These are phyloP conservation scores for Colletotrichum cuscutae DNA, from an alignment of 2,329 filamentous ascomycete species.

Conservation along the genomic window DNA sequence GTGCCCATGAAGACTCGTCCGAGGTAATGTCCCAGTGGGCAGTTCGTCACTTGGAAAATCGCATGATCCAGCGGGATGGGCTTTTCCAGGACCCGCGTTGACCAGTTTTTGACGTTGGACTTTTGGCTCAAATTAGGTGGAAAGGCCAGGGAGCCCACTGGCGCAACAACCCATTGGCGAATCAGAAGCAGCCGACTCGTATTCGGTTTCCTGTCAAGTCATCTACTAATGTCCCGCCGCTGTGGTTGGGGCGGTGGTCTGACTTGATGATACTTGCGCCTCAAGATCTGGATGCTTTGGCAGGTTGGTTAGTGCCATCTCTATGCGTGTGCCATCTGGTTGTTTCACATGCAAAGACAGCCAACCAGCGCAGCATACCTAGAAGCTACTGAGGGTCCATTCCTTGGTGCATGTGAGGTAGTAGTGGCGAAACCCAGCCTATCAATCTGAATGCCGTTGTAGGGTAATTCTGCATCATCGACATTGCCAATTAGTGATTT, in stretches of 20 bases:
- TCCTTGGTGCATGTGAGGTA: neutral
- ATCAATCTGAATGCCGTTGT: neutral
- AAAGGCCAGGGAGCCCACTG: neutral
- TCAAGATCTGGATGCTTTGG: neutral
- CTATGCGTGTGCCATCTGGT: neutral
- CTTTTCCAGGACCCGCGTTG: neutral
- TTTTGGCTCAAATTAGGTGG: neutral
- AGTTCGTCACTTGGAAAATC: constrained; percentile 1
- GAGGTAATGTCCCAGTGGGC: constrained; percentile 3
- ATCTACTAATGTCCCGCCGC: neutral
- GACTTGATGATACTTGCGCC: neutral
- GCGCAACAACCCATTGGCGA: neutral
- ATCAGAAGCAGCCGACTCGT: neutral
- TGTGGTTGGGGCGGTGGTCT: neutral
- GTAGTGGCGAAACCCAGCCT: neutral
- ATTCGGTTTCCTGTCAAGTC: constrained; percentile 15
- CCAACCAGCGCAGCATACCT: neutral
- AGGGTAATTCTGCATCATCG: neutral
- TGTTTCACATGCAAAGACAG: neutral
- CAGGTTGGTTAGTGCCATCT: neutral
- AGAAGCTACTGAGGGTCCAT: too few species aligned
- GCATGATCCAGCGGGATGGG: neutral
- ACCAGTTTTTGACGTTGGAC: neutral
- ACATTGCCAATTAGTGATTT: neutral
- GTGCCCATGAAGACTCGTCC: neutral